Percentiles rank a stretch among this genome's conserved stretches.
phyloP scores from a whole-genome alignment of 495 filamentous ascomycete species.

The Talaromyces liani region DNA sequence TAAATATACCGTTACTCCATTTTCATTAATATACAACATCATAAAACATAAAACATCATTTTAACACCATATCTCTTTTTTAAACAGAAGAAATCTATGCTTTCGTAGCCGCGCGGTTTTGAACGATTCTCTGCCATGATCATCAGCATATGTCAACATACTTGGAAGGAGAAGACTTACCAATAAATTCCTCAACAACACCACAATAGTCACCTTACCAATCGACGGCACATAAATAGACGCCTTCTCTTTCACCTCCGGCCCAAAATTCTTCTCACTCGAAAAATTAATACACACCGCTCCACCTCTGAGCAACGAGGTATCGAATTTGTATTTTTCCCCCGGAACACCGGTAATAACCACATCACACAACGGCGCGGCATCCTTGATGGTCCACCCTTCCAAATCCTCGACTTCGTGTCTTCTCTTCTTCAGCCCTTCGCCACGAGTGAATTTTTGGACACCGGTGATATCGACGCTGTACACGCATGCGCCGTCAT shows the following conservation, averaged over 20 bases:
- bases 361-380: constrained; percentile 81
- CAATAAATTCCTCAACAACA: constrained; percentile 81
- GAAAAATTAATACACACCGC: constrained; percentile 97
- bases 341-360: constrained; percentile 91
- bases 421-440: constrained; percentile 68
- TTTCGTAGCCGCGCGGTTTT: constrained; percentile 39
- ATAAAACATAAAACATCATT: neutral
- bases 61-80: neutral
- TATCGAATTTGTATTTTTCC: constrained; percentile 80
- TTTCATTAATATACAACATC: constrained; percentile 3
- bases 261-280: constrained; percentile 88
- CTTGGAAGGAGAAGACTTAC: constrained; percentile 40
- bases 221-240: constrained; percentile 96
- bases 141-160: neutral
- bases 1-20: neutral
- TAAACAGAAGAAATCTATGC: constrained; percentile 27
- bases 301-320: constrained; percentile 71
- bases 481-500: constrained; percentile 93
- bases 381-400: constrained; percentile 67
- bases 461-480: constrained; percentile 86
- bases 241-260: constrained; percentile 83
- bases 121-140: constrained; percentile 38
- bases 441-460: constrained; percentile 85
- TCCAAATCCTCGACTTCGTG: constrained; percentile 80
- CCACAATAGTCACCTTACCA: constrained; percentile 93